Conservation (phyloP, 768 basidiomycete genomes). For the Brasilioporus rufonigricans region DNA sequence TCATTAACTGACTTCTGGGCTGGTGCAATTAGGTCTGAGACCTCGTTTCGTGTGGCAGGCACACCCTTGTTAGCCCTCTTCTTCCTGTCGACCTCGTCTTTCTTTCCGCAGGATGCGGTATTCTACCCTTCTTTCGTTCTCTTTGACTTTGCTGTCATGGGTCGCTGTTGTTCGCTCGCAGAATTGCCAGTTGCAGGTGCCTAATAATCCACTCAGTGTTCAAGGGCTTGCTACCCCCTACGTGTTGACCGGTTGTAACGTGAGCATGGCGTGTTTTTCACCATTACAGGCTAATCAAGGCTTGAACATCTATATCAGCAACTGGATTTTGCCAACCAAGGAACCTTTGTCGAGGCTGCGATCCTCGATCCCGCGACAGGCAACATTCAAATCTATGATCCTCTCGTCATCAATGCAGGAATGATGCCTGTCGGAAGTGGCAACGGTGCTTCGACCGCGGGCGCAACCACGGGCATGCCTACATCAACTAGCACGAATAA, state of each 20-base stretch:
- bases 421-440: conserved; percentile 18
- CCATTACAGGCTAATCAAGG: neutral
- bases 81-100: neutral
- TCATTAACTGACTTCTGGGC: neutral
- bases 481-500: neutral
- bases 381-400: conserved; percentile 25
- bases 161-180: conserved; percentile 18
- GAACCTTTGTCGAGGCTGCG: conserved; percentile 27
- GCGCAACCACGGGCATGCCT: neutral
- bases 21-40: conserved; percentile 20
- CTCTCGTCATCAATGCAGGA: conserved; percentile 31
- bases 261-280: neutral
- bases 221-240: conserved; percentile 29
- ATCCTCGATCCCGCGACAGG: conserved; percentile 30
- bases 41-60: conserved; percentile 20
- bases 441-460: neutral
- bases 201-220: conserved; percentile 22
- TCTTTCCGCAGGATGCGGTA: conserved; percentile 11
- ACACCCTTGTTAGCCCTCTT: conserved; percentile 13
- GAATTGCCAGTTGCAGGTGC: conserved; percentile 22
- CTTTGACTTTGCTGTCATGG: conserved; percentile 14
- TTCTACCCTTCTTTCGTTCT: conserved; percentile 7
- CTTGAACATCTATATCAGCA: conserved; percentile 14
- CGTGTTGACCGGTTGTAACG: conserved; percentile 28
- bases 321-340: conserved; percentile 27